Evolutionary conservation across 495 filamentous ascomycete genomes (phyloP).

Genomic region (Talaromyces ruber): DNA sequence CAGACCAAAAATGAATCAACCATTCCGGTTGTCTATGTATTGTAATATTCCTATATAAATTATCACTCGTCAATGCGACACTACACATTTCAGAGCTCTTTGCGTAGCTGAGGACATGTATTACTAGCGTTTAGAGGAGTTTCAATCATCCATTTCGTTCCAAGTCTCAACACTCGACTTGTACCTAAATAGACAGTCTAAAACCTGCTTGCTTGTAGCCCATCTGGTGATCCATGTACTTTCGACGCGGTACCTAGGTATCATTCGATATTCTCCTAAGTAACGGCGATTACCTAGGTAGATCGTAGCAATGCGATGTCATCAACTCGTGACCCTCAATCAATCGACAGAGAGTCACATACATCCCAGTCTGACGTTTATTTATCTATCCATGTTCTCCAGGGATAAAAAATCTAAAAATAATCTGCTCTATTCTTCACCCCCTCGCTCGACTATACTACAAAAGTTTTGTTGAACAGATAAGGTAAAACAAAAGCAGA

Average conservation of each 20-base stretch:
- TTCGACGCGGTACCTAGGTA: too few species aligned
- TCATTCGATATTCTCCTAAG: too few species aligned
- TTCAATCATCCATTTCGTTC: neutral
- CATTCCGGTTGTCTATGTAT: neutral
- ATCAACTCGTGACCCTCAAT: too few species aligned
- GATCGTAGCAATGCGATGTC: too few species aligned
- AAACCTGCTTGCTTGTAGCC: too few species aligned
- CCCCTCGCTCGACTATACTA: slow-evolving; percentile 7
- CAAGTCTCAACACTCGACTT: too few species aligned
- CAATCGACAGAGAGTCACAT: too few species aligned
- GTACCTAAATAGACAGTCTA: too few species aligned
- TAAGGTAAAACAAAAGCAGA: neutral
- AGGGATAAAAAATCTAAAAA: neutral
- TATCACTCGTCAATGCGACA: neutral
- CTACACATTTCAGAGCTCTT: neutral
- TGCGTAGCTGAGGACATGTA: neutral
- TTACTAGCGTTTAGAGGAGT: neutral
- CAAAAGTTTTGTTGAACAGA: neutral
- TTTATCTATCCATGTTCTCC: neutral
- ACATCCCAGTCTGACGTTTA: too few species aligned
- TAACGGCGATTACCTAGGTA: too few species aligned
- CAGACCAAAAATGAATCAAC: neutral
- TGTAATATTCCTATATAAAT: neutral
- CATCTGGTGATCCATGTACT: too few species aligned
- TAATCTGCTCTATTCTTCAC: slow-evolving; percentile 4